Evolutionary conservation across 2,329 filamentous ascomycete genomes (phyloP), one percentile per base, ranked within the genome.

Genomic region (Fusarium euwallaceae): DNA sequence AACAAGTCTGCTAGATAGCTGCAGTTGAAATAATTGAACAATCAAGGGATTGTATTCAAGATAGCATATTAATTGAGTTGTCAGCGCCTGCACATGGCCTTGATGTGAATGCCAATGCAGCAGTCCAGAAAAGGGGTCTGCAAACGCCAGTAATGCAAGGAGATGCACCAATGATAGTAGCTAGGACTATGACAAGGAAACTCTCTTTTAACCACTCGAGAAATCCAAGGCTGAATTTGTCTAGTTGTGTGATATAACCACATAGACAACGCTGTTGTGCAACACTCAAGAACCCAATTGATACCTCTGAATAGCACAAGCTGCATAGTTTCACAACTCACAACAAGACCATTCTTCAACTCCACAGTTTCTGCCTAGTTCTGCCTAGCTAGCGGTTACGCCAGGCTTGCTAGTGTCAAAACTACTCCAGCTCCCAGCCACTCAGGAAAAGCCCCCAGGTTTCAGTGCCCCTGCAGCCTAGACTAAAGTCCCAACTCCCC

Each of bases 371-470:
- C 61, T 64, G 66, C 67, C 59, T 73, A 29, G 45, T 12, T 27
- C 48, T 9, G 48, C 64, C 36, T 24, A 29, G 56, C 17, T 20
- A 27, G 36, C 37, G 16, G 32, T 73, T 71, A 53, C 62, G 70
- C 45, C 39, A 56, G 67, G 71, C 71, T 74, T 41, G 39, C 43
- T 73, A 71, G 71, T 68, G 68, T 41, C 51, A 32, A 41, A 72
- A 51, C 60, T 74, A 74, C 67, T 51, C 55, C 37, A 65, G 64
- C 64, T 16, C 56, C 67, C 71, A 73, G 59, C 73, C 76, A 72
- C 73, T 76, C 72, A 67, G 20, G 24, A 53, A 55, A 55, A 45
- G 58, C 65, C 67, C 61, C 60, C 63, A 45, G 37, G 62, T 62
- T 69, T 71, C 66, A 62, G 27, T 48, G 53, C 55, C 68, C 68